Conservation (phyloP, 108 stramenopile genomes). For the Nitzschia putrida region DNA sequence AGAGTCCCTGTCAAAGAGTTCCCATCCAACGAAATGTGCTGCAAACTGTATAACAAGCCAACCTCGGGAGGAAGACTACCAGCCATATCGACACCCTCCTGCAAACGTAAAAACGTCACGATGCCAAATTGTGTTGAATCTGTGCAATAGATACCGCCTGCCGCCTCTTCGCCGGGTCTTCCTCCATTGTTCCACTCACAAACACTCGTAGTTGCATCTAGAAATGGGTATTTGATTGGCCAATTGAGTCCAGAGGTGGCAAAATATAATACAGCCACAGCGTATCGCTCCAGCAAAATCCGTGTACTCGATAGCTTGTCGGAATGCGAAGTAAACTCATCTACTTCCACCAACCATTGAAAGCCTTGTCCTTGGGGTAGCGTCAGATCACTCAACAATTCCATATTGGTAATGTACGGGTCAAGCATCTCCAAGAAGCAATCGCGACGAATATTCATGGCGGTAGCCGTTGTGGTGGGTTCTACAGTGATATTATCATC, state of each 20-base stretch:
- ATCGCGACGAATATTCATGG: too few species aligned
- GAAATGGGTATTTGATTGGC: not conserved
- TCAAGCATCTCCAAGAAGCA: too few species aligned
- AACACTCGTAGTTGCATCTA: not conserved
- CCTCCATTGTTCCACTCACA: constrained; percentile 2
- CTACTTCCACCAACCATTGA: constrained; percentile 9
- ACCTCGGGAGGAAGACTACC: not conserved
- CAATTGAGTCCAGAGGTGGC: not conserved
- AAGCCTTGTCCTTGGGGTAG: constrained; percentile 2
- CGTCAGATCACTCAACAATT: not conserved
- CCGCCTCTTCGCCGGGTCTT: not conserved
- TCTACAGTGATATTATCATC: too few species aligned
- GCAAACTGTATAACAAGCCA: not conserved
- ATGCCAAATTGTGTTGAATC: not conserved
- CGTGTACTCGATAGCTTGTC: too few species aligned
- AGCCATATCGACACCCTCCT: not conserved
- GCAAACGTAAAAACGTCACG: not conserved
- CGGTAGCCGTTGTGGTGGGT: too few species aligned
- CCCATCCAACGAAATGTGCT: not conserved
- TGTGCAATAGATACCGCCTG: too few species aligned
- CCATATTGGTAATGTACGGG: too few species aligned
- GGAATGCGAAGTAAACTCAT: not conserved
- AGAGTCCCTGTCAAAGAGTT: not conserved
- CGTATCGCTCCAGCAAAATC: not conserved
- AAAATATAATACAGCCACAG: not conserved